Evolutionary conservation across 192 early-diverging fungal species (phyloP), one percentile per base, ranked within the genome.

Genomic region (Chytriomyces confervae): DNA sequence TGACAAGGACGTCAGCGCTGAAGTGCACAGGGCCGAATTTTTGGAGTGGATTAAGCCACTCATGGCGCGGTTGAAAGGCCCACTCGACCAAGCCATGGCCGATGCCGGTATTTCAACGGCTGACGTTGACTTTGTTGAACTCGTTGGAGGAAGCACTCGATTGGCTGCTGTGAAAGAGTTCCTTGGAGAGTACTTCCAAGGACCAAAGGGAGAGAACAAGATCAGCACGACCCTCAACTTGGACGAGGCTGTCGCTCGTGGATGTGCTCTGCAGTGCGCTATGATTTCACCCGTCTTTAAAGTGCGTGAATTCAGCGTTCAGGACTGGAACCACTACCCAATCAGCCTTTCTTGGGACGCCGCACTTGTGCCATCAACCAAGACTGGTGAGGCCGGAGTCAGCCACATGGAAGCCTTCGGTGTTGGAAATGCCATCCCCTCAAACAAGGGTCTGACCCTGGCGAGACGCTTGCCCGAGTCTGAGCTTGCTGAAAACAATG

Each of bases 261-360:
- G 97, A 79, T 94, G 93, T 75, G 97, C 96, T 48, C 88, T 99
- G 53, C 93, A 95, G 87, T 99, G 97, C 86, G 97, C 97, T 79
- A 96, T 99, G 82, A 84, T 95, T 62, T 97, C 95, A 27, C 97
- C 97, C 2, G 93, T 94, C 48, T 97, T 99, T 93, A 95, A 95
- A 81, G 97, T 99, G 79, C 95, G 97, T 68, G 97, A 99, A 57
- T 97, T 99, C 82, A 80, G 89, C 60, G 91, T 99, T 66, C 90
- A 94, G 80, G 97, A 99, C 88, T 89, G 94, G 83, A 93, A 92
- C 66, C 80, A 84, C 66, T 95, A 96, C 81, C 95, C 95, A 71
- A 92, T 97, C 84, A 91, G 94, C 83, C 89, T 99, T 79, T 84
- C 86, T 68, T 99, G 97, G 96, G 91, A 94, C 77, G 78, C 86